Evolutionary conservation across 2,329 filamentous ascomycete genomes (phyloP).

Genomic region (Raffaelea ambrosiae): DNA sequence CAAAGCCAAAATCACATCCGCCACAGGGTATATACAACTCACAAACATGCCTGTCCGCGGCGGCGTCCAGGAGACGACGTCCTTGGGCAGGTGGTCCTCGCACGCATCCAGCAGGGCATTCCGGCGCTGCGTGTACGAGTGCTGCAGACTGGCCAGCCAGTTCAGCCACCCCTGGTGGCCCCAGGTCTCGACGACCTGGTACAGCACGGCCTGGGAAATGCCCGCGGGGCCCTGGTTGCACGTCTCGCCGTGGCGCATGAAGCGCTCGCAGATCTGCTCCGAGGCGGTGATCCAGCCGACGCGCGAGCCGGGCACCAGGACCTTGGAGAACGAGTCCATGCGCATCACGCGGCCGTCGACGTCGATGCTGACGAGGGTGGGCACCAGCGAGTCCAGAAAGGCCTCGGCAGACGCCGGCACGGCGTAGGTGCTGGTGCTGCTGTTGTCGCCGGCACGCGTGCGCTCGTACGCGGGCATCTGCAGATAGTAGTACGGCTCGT

Average conservation of each 20-base stretch:
- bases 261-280: conserved; percentile 75
- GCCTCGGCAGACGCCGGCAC: neutral
- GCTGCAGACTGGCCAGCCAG: conserved; percentile 77
- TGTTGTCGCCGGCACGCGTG: conserved; percentile 38
- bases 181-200: conserved; percentile 88
- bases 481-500: conserved; percentile 91
- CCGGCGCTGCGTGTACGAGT: conserved; percentile 72
- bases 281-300: conserved; percentile 85
- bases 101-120: conserved; percentile 73
- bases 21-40: conserved; percentile 35
- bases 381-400: conserved; percentile 66
- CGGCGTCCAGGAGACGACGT: conserved; percentile 70
- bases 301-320: conserved; percentile 73
- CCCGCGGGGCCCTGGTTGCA: conserved; percentile 80
- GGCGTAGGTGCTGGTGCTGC: neutral
- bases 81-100: conserved; percentile 63
- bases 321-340: conserved; percentile 90
- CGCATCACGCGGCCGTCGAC: conserved; percentile 81
- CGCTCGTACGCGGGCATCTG: conserved; percentile 73
- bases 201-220: conserved; percentile 73
- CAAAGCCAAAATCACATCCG: neutral
- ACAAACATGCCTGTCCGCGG: conserved; percentile 94
- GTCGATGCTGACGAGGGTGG: conserved; percentile 72
- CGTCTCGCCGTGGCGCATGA: conserved; percentile 72
- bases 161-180: conserved; percentile 82